phyloP scores from a whole-genome alignment of 2,329 filamentous ascomycete genomes.

The Cercospora sp. region DNA sequence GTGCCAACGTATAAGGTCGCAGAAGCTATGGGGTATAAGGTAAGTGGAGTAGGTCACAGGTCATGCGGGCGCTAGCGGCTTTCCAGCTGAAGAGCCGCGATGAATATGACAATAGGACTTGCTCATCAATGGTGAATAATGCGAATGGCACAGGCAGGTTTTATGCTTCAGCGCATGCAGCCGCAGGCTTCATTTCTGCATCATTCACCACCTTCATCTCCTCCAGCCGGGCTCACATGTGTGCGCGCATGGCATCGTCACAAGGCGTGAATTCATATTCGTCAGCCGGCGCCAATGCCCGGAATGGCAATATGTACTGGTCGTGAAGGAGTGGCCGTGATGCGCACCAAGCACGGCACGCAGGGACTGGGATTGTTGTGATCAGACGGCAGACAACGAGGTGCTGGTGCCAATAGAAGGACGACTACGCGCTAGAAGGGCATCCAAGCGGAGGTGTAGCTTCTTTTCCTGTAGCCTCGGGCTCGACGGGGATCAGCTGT shows the following conservation, averaged over 20 bases:
- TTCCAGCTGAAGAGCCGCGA: background rate
- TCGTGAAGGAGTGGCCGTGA: conserved; percentile 18
- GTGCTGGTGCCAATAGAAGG: conserved; percentile 21
- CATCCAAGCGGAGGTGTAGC: conserved; percentile 12
- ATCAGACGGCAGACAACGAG: conserved; percentile 13
- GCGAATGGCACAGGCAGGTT: conserved; percentile 16
- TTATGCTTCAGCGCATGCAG: conserved; percentile 16
- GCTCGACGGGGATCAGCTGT: conserved; percentile 8
- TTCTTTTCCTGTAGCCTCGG: conserved; percentile 14
- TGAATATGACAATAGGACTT: conserved; percentile 16
- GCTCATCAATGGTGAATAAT: conserved; percentile 4
- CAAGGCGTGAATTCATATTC: conserved; percentile 23
- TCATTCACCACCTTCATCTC: background rate
- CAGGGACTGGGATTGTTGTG: conserved; percentile 17
- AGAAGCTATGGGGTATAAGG: conserved; percentile 7
- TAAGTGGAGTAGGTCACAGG: conserved; percentile 1
- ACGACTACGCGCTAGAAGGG: conserved; percentile 10
- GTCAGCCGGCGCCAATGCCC: conserved; percentile 24
- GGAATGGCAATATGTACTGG: conserved; percentile 12
- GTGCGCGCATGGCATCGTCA: conserved; percentile 28
- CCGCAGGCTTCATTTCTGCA: background rate
- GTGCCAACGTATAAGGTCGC: conserved; percentile 2
- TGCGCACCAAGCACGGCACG: conserved; percentile 17
- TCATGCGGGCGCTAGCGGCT: conserved; percentile 12
- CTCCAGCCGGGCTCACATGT: conserved; percentile 13